Base-by-base conservation (phyloP, 495 filamentous ascomycete genomes). In the Daldinia childiae region DNA sequence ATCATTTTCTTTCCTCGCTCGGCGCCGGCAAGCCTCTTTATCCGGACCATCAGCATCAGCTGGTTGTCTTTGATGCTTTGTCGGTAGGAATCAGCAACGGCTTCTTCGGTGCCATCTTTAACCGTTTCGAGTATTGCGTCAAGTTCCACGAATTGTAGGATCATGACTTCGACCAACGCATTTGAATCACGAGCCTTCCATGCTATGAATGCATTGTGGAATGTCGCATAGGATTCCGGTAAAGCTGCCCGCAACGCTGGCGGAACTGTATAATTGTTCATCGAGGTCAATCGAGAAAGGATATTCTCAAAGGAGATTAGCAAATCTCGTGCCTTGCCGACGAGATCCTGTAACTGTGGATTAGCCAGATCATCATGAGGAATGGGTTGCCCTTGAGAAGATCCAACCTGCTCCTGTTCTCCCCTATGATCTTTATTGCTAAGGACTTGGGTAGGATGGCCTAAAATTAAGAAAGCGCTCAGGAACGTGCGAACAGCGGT, bases 51-150 rank as follows among this genome's bases (percentile, higher is more conserved):
- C 29, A 99, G 84, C 58, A 96, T 87, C 19, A 96, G 87, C 76
- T 99, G 95, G 74, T 98, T 97, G 69, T 98, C 91, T 11, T 93
- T 87, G 64, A 99, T 98, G 39, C 94, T 97, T 74, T 97, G 90
- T 64, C 90, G 89, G 77, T 98, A 99, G 56, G 97, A 93, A 45
- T 90, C 90, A 39, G 94, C 89, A 27, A 97, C 95, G 24, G 90
- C 89, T n/a, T 90, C 92, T 41, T 92, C 90, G 19, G 87, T 90
- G 68, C 95, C 92, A 77, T 96, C 89, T 73, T 98, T 98, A 76
- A 98, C 95, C 8, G 92, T 94, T 76, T 97, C 93, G 90, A 93
- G 97, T 34, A 99, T 99, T 26, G 93, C 88, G 77, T 99, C 95
- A 17, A 99, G 83, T 77, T 97, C 95, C 32, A 97, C 91, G 77